Base-by-base conservation (phyloP, 805 yeast species). In the Candida awuae region DNA sequence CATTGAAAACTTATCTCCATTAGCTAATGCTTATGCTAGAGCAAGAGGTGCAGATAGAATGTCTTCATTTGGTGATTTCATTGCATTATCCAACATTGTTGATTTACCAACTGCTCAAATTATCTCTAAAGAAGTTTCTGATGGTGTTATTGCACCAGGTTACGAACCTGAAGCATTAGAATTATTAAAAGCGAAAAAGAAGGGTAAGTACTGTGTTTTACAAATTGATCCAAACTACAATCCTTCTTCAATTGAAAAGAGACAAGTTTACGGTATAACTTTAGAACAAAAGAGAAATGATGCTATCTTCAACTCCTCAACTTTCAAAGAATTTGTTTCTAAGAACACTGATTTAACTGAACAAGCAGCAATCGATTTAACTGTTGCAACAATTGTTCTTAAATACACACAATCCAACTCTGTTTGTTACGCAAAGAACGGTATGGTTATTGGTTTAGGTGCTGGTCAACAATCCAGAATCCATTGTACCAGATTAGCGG, bases 31-130 rank as follows among this genome's bases (percentile, higher is more conserved):
- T 42, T 92, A 92, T 58, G 98, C 98, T 28, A 84, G 97, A 69
- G 98, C 98, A 41, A 84, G 98, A 67, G 98, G 98, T 65, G 98
- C 98, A 52, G 98, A 92, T 68, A 82, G 98, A 75, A 92, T 92
- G 98, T 88, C 97, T 6, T 84, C 95, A 12, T 92, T 92, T 61
- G 98, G 98, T 61, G 98, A 92, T 67, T 92, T 87, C 73, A 92
- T 92, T 57, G 98, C 98, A 34, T 73, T 92, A 49, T 87, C 97
- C 46, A 90, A 90, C 73, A 84, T 84, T 65, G 98, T 92, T 51
- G 98, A 92, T 64, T 70, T 83, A 39, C 86, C 96, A 58, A 92
- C 98, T 44, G 98, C 98, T 40, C 82, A 84, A 66, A 90, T 92
- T 66, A 92, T 92, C 61, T 84, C 97, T 40, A 86, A 85, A 67